A percentile compares a stretch with the other conserved stretches of the same genome.
phyloP scores from a whole-genome alignment of 306 rosid genomes.

The Vigna hirtella region DNA sequence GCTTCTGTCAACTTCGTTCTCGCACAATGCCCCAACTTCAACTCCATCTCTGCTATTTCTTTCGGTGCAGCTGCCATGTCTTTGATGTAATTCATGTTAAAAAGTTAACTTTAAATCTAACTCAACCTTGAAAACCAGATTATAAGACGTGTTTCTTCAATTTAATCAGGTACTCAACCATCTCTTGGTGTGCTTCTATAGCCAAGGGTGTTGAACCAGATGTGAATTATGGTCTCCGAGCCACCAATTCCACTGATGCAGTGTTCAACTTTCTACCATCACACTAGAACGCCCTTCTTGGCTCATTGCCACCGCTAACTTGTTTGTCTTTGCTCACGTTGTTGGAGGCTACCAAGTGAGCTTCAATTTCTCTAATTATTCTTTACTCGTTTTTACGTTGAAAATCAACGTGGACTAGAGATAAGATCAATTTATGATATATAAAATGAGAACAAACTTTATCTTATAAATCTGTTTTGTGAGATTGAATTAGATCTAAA shows the following conservation, averaged over 20 bases:
- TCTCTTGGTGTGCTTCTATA: constrained; percentile 69
- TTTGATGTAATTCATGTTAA: too few species aligned
- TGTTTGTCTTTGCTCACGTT: constrained; percentile 80
- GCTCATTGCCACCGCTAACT: constrained; percentile 77
- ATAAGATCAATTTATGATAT: too few species aligned
- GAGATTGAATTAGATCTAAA: too few species aligned
- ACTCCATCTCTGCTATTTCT: constrained; percentile 72
- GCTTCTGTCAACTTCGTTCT: constrained; percentile 65
- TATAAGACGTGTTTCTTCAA: neutral
- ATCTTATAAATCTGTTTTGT: too few species aligned
- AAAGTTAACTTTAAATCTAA: too few species aligned
- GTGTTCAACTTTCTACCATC: constrained; percentile 58
- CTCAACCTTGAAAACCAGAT: too few species aligned
- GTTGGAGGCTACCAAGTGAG: constrained; percentile 79
- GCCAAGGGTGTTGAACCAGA: constrained; percentile 52
- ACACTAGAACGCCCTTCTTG: constrained; percentile 62
- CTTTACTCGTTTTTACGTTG: too few species aligned
- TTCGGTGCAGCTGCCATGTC: constrained; percentile 85
- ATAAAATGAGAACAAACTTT: too few species aligned
- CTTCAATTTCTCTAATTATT: neutral
- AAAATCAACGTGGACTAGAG: too few species aligned
- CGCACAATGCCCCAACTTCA: constrained; percentile 78
- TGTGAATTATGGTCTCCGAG: constrained; percentile 48
- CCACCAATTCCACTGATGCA: constrained; percentile 1
- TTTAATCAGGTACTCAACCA: constrained; percentile 71